Evolutionary conservation across 345 rosid species (phyloP).

Genomic region (Capsella bursapastoris): DNA sequence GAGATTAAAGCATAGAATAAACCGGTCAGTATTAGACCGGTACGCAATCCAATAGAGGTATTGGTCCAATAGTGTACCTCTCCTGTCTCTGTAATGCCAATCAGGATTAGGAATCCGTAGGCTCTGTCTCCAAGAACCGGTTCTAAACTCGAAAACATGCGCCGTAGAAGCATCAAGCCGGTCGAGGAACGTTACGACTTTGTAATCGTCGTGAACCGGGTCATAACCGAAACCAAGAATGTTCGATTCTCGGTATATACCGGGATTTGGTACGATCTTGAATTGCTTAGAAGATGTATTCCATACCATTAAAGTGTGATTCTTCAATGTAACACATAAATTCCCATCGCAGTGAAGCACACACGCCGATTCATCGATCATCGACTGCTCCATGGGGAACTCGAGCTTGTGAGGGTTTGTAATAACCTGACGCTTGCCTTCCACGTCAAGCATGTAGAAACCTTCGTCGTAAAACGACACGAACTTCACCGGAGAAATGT

Average conservation of each 20-base stretch:
- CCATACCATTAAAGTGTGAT: constrained; percentile 36
- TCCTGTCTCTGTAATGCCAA: constrained; percentile 43
- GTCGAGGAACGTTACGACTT: constrained; percentile 40
- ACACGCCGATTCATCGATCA: constrained; percentile 36
- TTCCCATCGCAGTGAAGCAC: constrained; percentile 42
- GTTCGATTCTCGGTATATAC: constrained; percentile 26
- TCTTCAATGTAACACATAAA: constrained; percentile 42
- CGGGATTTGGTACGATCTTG: constrained; percentile 39
- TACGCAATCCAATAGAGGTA: constrained; percentile 42
- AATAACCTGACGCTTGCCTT: constrained; percentile 2
- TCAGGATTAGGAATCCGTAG: constrained; percentile 27
- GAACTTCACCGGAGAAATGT: constrained; percentile 19
- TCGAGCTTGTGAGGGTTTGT: constrained; percentile 10
- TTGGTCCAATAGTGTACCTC: constrained; percentile 30
- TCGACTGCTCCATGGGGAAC: constrained; percentile 28
- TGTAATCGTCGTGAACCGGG: constrained; percentile 29
- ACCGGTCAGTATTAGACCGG: constrained; percentile 33
- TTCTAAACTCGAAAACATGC: constrained; percentile 25
- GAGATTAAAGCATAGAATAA: constrained; percentile 33
- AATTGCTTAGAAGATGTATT: constrained; percentile 36
- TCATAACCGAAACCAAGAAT: constrained; percentile 42
- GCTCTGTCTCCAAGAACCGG: constrained; percentile 34
- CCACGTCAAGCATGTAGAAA: constrained; percentile 41
- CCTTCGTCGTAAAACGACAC: constrained; percentile 27
- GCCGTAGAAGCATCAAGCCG: constrained; percentile 21